Evolutionary conservation across 2,329 filamentous ascomycete species (phyloP), one percentile per base, ranked within the genome.

Genomic region (Talaromyces sp.): DNA sequence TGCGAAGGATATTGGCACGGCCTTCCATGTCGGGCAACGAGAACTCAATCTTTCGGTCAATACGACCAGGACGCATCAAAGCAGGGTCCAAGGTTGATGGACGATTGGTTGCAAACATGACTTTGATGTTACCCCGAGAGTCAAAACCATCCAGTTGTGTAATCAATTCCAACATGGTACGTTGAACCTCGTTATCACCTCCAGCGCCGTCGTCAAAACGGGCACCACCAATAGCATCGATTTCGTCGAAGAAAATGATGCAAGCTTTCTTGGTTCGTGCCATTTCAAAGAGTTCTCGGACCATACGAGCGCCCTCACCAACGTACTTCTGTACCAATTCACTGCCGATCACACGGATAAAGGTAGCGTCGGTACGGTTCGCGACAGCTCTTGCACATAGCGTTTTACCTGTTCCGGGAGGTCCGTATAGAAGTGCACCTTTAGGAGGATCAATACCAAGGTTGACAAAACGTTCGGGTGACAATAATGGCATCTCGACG

Each of bases 171-270:
- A 97, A 78, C 93, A 97, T 97, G 64, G 93, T 97, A 79, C 93
- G 84, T 77, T 97, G 93, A 6, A 97, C 93, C 75, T 97, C 93
- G 72, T 97, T 97, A 76, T 97, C 93, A 69, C 93, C 93, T 67
- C 93, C 93, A 62, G 93, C 93, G 64, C 93, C 93, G 67, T 97
- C 93, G 69, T 97, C 93, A 72, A 97, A 97, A 75, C 93, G 90
- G 39, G 93, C 93, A 66, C 93, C 93, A 71, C 93, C 93, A 57
- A 97, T 90, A 51, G 93, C 93, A 74, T 97, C 93, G 62, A 97
- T 94, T 79, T 99, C 94, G 73, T 99, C 94, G 70, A 96, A 96
- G 86, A 99, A 99, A 78, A 99, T 99, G 72, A 99, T 99, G 77
- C 94, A 99, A 0, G 94, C 94, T 79, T 99, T 99, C 84, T 99